These are phyloP conservation scores for Ettlia oleoabundans DNA, from an alignment of 139 green algal genomes.

Conservation along the genomic window DNA sequence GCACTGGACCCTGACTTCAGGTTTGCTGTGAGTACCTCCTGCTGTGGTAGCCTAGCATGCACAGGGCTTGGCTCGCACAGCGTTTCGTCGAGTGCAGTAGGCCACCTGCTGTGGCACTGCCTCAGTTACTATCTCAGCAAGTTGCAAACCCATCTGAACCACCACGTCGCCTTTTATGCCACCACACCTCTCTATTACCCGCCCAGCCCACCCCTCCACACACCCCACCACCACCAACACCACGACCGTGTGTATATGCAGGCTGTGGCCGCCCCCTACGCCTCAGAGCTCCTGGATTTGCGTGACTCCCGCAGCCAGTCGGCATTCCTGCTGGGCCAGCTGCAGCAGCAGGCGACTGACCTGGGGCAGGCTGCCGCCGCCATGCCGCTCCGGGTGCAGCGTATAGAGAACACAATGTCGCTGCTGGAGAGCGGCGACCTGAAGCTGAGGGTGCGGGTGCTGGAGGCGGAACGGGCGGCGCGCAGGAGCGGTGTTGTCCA, in stretches of 20 bases:
- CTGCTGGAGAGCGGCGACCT: slow-evolving; percentile 73
- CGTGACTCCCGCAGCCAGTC: slow-evolving; percentile 48
- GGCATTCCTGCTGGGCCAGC: slow-evolving; percentile 64
- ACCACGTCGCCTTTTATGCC: no score
- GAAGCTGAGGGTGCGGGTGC: slow-evolving; percentile 76
- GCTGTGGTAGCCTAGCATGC: no score
- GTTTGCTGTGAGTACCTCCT: slow-evolving; percentile 67
- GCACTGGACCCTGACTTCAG: slow-evolving; percentile 75
- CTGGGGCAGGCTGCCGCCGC: slow-evolving; percentile 66
- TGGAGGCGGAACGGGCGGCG: slow-evolving; percentile 79
- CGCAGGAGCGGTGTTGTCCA: slow-evolving; percentile 64
- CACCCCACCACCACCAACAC: no score
- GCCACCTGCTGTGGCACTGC: no score
- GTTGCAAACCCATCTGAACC: no score
- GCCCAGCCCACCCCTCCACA: no score
- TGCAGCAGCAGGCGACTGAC: slow-evolving; percentile 73
- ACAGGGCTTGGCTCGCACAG: no score
- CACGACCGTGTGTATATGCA: no score
- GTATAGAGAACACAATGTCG: slow-evolving; percentile 65
- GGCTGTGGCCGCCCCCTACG: slow-evolving; percentile 79
- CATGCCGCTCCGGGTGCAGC: slow-evolving; percentile 71
- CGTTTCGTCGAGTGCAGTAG: no score
- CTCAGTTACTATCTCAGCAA: no score
- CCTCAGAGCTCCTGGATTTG: slow-evolving; percentile 67
- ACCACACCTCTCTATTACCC: no score